These are phyloP conservation scores for Fusarium incarnatum DNA, from an alignment of 2,329 filamentous ascomycete species.

Conservation along the genomic window DNA sequence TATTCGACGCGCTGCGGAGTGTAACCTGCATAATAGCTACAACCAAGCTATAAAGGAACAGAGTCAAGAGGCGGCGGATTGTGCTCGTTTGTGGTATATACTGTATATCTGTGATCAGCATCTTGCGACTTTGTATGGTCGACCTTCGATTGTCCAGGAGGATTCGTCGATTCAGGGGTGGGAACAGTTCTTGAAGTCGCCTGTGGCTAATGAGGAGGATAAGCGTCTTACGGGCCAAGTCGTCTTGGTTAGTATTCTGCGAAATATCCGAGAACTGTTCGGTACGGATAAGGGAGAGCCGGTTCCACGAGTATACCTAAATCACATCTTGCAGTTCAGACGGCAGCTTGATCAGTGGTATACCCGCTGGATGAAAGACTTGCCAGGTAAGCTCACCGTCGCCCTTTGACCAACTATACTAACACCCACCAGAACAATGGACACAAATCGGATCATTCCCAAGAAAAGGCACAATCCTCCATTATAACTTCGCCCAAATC, in stretches of 20 bases:
- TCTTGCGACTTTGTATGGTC: conserved; percentile 69
- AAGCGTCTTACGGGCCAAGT: conserved; percentile 70
- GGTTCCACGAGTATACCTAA: conserved; percentile 63
- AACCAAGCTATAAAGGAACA: conserved; percentile 53
- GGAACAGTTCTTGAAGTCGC: conserved; percentile 65
- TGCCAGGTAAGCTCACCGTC: conserved; percentile 45
- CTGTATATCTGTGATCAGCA: conserved; percentile 72
- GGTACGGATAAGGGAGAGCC: conserved; percentile 66
- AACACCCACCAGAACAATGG: conserved; percentile 51
- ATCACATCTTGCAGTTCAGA: conserved; percentile 56
- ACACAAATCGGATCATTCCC: conserved; percentile 55
- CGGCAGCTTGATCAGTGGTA: conserved; percentile 56
- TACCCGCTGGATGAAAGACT: conserved; percentile 50
- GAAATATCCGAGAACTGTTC: conserved; percentile 66
- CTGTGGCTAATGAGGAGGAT: conserved; percentile 65
- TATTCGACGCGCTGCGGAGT: conserved; percentile 61
- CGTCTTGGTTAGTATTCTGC: conserved; percentile 67
- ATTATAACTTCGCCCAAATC: conserved; percentile 58
- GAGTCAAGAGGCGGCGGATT: conserved; percentile 61
- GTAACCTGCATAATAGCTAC: conserved; percentile 59
- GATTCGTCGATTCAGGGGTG: conserved; percentile 68
- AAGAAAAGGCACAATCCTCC: conserved; percentile 54
- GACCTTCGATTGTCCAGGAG: conserved; percentile 68
- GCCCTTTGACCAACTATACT: background rate
- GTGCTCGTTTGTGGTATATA: conserved; percentile 70